These are phyloP conservation scores for Puccinia triticina DNA, from an alignment of 1,284 basidiomycete genomes.

Conservation along the genomic window DNA sequence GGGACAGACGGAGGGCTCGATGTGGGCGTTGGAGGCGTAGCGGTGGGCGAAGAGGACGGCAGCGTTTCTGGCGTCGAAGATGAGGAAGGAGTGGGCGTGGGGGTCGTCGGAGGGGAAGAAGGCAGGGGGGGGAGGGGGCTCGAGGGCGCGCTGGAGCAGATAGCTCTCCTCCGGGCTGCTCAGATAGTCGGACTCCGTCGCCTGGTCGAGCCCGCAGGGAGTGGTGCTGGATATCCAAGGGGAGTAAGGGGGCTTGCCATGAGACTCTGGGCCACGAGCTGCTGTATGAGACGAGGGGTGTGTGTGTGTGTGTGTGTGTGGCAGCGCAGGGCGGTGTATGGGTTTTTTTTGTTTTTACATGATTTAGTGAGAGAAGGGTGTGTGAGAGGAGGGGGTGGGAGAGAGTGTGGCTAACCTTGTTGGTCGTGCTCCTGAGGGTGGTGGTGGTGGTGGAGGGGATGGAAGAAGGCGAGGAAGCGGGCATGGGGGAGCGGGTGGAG, in stretches of 20 bases:
- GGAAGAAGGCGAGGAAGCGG: slow-evolving; percentile 31
- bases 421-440: no score
- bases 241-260: slow-evolving; percentile 29
- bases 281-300: no score
- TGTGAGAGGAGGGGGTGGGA: neutral
- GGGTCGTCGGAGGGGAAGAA: neutral
- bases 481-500: slow-evolving; percentile 21
- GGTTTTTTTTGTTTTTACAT: neutral
- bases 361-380: neutral
- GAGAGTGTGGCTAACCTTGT: neutral
- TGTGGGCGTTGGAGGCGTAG: slow-evolving; percentile 1
- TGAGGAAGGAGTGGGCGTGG: slow-evolving; percentile 20
- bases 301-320: neutral
- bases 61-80: slow-evolving; percentile 31
- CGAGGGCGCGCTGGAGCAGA: slow-evolving; percentile 10
- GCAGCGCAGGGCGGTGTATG: neutral
- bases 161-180: neutral
- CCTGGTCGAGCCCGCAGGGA: slow-evolving; percentile 13
- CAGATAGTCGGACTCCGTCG: neutral
- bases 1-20: neutral
- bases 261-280: neutral
- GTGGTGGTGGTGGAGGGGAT: neutral
- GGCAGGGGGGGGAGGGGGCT: neutral
- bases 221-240: neutral
- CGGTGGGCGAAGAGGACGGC: slow-evolving; percentile 3